Percentiles rank a stretch among this genome's conserved stretches.
phyloP scores from a whole-genome alignment of 352 stramenopile species.

The Pythium insidiosum region DNA sequence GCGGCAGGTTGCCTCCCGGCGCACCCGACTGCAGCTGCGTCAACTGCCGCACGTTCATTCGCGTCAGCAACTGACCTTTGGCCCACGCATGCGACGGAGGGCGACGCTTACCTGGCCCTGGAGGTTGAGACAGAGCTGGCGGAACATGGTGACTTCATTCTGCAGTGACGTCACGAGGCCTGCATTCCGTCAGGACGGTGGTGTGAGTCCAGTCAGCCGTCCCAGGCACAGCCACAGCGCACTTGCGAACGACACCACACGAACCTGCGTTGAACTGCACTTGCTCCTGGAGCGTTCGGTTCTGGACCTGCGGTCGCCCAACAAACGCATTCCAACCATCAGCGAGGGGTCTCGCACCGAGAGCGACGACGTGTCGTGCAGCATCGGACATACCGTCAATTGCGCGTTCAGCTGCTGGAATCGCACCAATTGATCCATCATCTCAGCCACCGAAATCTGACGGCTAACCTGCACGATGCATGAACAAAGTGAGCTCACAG shows the following conservation, averaged over 20 bases:
- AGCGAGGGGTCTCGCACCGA: background rate
- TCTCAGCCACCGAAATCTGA: conserved; percentile 61
- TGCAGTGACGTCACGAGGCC: conserved; percentile 58
- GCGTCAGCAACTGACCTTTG: background rate
- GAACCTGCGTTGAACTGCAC: conserved; percentile 47
- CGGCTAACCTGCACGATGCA: conserved; percentile 36
- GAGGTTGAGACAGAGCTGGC: conserved; percentile 75
- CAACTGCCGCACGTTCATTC: background rate
- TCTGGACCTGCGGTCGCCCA: conserved; percentile 56
- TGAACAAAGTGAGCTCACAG: background rate
- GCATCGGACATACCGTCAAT: conserved; percentile 33
- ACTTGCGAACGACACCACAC: conserved; percentile 10
- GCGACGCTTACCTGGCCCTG: conserved; percentile 63
- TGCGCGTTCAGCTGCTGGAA: conserved; percentile 72
- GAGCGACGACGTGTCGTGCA: background rate
- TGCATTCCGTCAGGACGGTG: conserved; percentile 8
- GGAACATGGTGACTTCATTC: conserved; percentile 78
- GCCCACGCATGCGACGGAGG: too few species aligned
- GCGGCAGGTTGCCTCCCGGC: background rate
- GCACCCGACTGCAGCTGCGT: conserved; percentile 10
- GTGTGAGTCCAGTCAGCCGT: too few species aligned
- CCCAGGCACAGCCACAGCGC: too few species aligned
- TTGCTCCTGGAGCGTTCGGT: conserved; percentile 60
- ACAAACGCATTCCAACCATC: too few species aligned
- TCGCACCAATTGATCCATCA: conserved; percentile 71